A percentile compares a stretch with the other conserved stretches of the same genome.
Evolutionary conservation across 1,284 basidiomycete species (phyloP).

Genomic region (Ustilago xerochloae): DNA sequence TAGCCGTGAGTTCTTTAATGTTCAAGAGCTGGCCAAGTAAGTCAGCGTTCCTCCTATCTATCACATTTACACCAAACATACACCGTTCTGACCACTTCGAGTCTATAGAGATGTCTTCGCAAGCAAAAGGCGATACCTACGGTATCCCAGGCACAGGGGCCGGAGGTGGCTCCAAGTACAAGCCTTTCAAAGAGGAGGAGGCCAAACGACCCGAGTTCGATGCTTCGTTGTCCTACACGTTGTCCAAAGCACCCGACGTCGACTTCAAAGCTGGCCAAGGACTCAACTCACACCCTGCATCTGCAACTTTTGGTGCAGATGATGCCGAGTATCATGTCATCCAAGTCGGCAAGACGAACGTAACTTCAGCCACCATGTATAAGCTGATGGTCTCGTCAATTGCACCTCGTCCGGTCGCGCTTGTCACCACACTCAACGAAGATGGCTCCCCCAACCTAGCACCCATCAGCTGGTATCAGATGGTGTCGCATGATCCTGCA

Average conservation of each 20-base stretch:
- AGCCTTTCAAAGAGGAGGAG: constrained; percentile 47
- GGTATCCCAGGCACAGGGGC: constrained; percentile 42
- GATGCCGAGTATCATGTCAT: constrained; percentile 48
- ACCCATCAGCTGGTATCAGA: constrained; percentile 60
- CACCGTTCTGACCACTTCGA: background rate
- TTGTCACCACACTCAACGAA: constrained; percentile 54
- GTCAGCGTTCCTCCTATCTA: background rate
- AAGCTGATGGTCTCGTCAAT: constrained; percentile 58
- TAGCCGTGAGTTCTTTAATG: background rate
- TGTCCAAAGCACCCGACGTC: constrained; percentile 36
- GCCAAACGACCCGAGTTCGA: constrained; percentile 32
- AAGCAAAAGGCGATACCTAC: constrained; percentile 21
- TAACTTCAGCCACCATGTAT: constrained; percentile 44
- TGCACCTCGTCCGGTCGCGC: constrained; percentile 56
- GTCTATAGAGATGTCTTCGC: constrained; percentile 11
- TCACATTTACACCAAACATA: background rate
- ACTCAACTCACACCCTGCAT: constrained; percentile 48
- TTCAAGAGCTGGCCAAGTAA: too few species aligned
- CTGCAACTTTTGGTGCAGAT: constrained; percentile 18
- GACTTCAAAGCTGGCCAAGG: constrained; percentile 50
- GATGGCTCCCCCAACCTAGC: constrained; percentile 51
- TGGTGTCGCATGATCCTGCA: constrained; percentile 58
- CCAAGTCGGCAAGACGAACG: constrained; percentile 50
- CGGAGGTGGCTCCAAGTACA: constrained; percentile 42
- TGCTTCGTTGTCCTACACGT: constrained; percentile 34